phyloP scores from a whole-genome alignment of 202 grass and related monocot genomes.

The Schoenoplectus triqueter region DNA sequence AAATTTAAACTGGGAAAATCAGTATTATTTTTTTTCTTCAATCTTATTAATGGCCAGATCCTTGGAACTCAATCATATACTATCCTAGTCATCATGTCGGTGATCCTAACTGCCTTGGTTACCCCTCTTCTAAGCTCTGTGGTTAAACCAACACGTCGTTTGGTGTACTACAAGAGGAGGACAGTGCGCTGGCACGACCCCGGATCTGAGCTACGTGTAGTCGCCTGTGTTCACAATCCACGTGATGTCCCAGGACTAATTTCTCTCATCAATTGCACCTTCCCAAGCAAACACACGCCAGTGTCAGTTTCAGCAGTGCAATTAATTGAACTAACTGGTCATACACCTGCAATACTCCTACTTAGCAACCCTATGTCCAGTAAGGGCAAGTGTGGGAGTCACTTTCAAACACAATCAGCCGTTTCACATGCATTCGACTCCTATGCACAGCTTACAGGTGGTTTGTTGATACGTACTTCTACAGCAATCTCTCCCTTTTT shows the following conservation, averaged over 20 bases:
- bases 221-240: conserved; percentile 55
- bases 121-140: conserved; percentile 51
- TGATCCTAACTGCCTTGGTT: conserved; percentile 51
- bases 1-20: not conserved
- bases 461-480: conserved; percentile 48
- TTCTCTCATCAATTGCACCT: conserved; percentile 47
- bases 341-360: conserved; percentile 52
- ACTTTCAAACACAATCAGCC: conserved; percentile 61
- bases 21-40: conserved; percentile 20
- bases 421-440: conserved; percentile 62
- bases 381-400: conserved; percentile 28
- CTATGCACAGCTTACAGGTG: conserved; percentile 71
- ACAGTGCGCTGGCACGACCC: conserved; percentile 60
- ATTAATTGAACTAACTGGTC: conserved; percentile 69
- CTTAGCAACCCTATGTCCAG: conserved; percentile 44
- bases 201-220: conserved; percentile 58
- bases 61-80: conserved; percentile 69
- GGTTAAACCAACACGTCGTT: conserved; percentile 55
- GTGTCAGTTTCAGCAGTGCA: conserved; percentile 59
- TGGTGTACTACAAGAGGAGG: conserved; percentile 73
- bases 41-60: conserved; percentile 42
- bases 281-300: conserved; percentile 43
- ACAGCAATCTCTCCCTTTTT: conserved; percentile 61
- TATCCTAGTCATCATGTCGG: conserved; percentile 70
- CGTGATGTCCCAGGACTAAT: conserved; percentile 56